Conservation (phyloP, 2,329 filamentous ascomycete genomes). For the Sarocladiaceae sp. region DNA sequence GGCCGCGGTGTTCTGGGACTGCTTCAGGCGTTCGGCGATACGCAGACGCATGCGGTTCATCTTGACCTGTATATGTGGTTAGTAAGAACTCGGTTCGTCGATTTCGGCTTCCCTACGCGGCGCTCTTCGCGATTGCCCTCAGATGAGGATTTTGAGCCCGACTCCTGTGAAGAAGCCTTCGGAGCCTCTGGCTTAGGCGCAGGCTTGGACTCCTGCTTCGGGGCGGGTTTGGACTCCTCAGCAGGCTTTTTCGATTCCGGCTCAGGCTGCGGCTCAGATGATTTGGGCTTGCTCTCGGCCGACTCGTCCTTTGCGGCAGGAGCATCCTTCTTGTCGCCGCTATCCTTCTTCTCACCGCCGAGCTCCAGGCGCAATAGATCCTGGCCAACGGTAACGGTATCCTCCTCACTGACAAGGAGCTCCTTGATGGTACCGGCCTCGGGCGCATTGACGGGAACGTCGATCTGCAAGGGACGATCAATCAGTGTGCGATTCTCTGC, state of each 20-base stretch:
- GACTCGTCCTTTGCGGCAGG: slow-evolving; percentile 18
- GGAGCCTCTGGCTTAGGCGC: slow-evolving; percentile 23
- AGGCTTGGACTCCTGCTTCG: slow-evolving; percentile 26
- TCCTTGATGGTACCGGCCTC: slow-evolving; percentile 88
- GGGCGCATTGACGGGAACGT: slow-evolving; percentile 92
- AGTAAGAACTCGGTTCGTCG: neutral
- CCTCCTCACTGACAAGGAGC: slow-evolving; percentile 85
- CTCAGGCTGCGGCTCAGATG: slow-evolving; percentile 30
- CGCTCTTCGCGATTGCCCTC: slow-evolving; percentile 78
- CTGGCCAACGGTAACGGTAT: slow-evolving; percentile 91
- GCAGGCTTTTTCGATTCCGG: slow-evolving; percentile 18
- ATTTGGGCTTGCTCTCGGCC: slow-evolving; percentile 11
- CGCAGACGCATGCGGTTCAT: slow-evolving; percentile 99
- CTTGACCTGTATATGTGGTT: slow-evolving; percentile 65
- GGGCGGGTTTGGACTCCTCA: slow-evolving; percentile 29
- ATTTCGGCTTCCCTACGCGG: slow-evolving; percentile 52
- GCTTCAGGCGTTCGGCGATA: slow-evolving; percentile 96
- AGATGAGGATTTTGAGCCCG: slow-evolving; percentile 23
- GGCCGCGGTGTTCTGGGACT: slow-evolving; percentile 96
- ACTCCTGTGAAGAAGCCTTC: slow-evolving; percentile 12
- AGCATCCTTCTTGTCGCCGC: slow-evolving; percentile 30
- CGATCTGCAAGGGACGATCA: slow-evolving; percentile 56
- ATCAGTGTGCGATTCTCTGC: neutral
- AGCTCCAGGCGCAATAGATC: slow-evolving; percentile 80
- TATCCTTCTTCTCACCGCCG: slow-evolving; percentile 47